Percentiles rank a stretch among this genome's conserved stretches.
Evolutionary conservation across 2,329 filamentous ascomycete genomes (phyloP).

Genomic region (Alternaria brassicicola): DNA sequence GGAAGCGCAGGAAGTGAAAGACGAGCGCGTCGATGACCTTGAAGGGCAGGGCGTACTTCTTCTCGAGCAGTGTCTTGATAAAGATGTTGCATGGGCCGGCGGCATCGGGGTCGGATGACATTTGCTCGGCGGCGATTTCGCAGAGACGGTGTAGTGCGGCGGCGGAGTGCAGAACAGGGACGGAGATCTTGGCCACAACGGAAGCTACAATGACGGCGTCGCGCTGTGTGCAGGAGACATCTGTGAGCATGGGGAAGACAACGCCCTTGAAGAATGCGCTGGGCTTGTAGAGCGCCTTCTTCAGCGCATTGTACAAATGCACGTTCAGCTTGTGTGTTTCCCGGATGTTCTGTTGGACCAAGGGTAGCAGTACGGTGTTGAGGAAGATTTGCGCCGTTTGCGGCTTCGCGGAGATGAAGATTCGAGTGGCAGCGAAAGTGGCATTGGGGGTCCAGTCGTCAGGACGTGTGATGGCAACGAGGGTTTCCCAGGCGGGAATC

Average conservation of each 20-base stretch:
- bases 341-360: constrained; percentile 90
- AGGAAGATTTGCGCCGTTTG: constrained; percentile 82
- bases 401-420: constrained; percentile 88
- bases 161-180: constrained; percentile 90
- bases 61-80: constrained; percentile 90
- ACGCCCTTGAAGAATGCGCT: constrained; percentile 97
- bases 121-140: constrained; percentile 92
- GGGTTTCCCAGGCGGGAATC: constrained; percentile 88
- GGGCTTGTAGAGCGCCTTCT: constrained; percentile 92
- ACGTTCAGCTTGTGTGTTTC: constrained; percentile 95
- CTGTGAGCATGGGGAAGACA: constrained; percentile 84
- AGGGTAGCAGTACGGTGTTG: constrained; percentile 83
- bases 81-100: constrained; percentile 94
- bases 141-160: constrained; percentile 90
- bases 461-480: constrained; percentile 82
- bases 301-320: constrained; percentile 91
- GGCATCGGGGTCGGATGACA: constrained; percentile 79
- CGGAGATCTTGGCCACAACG: constrained; percentile 81
- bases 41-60: constrained; percentile 94
- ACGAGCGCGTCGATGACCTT: constrained; percentile 94
- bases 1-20: constrained; percentile 94
- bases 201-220: constrained; percentile 92
- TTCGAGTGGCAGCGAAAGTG: constrained; percentile 84
- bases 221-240: constrained; percentile 85
- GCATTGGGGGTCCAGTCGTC: constrained; percentile 80